Evolutionary conservation across 2,329 filamentous ascomycete genomes (phyloP), one percentile per base, ranked within the genome.

Genomic region (Colletotrichum filicis): DNA sequence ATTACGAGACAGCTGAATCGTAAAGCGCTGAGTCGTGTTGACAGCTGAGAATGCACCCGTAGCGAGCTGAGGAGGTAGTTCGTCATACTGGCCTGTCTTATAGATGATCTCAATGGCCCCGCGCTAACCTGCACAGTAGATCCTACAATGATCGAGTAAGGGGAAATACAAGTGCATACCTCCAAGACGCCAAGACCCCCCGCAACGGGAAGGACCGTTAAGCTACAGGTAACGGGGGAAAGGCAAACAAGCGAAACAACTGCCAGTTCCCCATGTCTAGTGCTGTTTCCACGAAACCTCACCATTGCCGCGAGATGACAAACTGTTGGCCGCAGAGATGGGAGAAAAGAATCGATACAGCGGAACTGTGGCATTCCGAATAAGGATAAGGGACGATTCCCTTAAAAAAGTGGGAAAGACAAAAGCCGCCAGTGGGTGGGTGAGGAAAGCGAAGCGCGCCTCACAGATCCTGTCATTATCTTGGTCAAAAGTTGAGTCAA

Each of bases 361-460:
- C 60, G 55, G 66, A 60, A 59, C 24, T 37, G n/a, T 6, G 30
- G 4, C 35, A n/a, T 56, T n/a, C 59, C 55, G 46, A 57, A 60
- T 65, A 37, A 65, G 60, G 46, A 69, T 22, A 65, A 55, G 16
- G 56, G 60, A 65, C 55, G 66, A 65, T n/a, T 49, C 5, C 37
- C 37, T 4, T 22, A 22, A 46, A 46, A 49, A 49, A 22, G 42
- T n/a, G 42, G 19, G 42, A 19, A 22, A 22, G 19, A 49, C 19
- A 49, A 49, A 49, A 49, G 42, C 32, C 66, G 26, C 66, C 46
- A 60, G 66, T 59, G n/a, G n/a, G n/a, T 46, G 42, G 32, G 66
- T n/a, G 46, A 46, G 26, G 26, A 49, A 60, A 22, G 35, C 53
- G 46, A 64, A 55, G 53, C 59, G n/a, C 24, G 26, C 24, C 24